Conservation (phyloP, 2,329 filamentous ascomycete species). For the Aspergillus ochraceus region DNA sequence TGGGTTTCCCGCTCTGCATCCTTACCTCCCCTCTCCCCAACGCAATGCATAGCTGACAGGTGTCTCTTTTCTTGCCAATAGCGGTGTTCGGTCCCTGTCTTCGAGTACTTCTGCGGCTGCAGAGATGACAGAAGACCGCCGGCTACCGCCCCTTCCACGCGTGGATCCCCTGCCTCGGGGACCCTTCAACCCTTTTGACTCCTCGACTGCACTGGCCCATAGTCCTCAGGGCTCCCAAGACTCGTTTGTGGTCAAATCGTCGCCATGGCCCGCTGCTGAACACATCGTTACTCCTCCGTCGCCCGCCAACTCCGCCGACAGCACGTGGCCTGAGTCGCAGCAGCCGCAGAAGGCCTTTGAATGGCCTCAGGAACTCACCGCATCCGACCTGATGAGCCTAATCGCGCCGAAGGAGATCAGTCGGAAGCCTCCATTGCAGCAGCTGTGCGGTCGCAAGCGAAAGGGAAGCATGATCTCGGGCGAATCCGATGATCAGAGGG, state of each 20-base stretch:
- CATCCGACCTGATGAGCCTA: constrained; percentile 33
- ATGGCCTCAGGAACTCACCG: constrained; percentile 36
- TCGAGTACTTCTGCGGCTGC: constrained; percentile 20
- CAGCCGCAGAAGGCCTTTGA: constrained; percentile 31
- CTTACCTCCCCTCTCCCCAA: not conserved
- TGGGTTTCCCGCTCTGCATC: constrained; percentile 23
- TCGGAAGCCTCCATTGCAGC: constrained; percentile 41
- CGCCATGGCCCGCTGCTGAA: constrained; percentile 29
- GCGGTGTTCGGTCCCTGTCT: constrained; percentile 24
- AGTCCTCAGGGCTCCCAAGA: constrained; percentile 37
- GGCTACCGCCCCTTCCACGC: constrained; percentile 38
- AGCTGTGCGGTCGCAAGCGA: constrained; percentile 41
- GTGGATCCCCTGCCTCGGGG: constrained; percentile 39
- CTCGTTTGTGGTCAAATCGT: constrained; percentile 33
- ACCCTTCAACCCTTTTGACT: constrained; percentile 38
- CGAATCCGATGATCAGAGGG: constrained; percentile 39
- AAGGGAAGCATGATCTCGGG: constrained; percentile 33
- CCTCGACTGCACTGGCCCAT: constrained; percentile 27
- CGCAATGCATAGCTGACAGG: constrained; percentile 11
- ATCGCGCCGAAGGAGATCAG: constrained; percentile 39
- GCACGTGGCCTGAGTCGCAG: constrained; percentile 37
- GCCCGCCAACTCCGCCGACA: constrained; percentile 38
- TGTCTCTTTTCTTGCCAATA: constrained; percentile 4
- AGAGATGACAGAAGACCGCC: constrained; percentile 35
- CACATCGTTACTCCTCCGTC: constrained; percentile 36